Conservation (phyloP, 495 filamentous ascomycete genomes). For the Podospora pseudocomata region DNA sequence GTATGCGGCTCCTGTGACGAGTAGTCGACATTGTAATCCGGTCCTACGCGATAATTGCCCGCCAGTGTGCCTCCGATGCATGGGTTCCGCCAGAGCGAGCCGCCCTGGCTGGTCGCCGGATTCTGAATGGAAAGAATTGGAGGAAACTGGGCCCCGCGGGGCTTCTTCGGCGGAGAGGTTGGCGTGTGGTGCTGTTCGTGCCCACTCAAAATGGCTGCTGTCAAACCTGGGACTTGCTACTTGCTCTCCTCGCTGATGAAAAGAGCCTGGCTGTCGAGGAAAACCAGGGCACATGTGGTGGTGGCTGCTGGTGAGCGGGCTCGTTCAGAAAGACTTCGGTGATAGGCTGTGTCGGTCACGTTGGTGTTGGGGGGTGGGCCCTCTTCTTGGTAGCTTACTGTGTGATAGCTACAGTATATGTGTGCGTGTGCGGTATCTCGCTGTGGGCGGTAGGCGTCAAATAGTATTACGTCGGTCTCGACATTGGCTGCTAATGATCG, state of each 20-base stretch:
- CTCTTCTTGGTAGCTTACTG: slow-evolving; percentile 36
- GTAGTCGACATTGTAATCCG: slow-evolving; percentile 63
- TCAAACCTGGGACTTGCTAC: slow-evolving; percentile 10
- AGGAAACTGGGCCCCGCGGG: slow-evolving; percentile 45
- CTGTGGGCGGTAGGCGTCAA: slow-evolving; percentile 9
- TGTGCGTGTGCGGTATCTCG: slow-evolving; percentile 10
- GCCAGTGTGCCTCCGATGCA: slow-evolving; percentile 66
- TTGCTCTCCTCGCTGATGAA: slow-evolving; percentile 6
- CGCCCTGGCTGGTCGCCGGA: slow-evolving; percentile 64
- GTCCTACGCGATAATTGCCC: slow-evolving; percentile 57
- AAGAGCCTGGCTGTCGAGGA: slow-evolving; percentile 24
- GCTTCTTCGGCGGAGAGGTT: slow-evolving; percentile 31
- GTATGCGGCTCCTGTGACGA: slow-evolving; percentile 56
- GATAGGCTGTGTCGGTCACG: slow-evolving; percentile 21
- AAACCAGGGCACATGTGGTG: slow-evolving; percentile 38
- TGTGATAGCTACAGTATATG: slow-evolving; percentile 25
- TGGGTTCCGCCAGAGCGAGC: slow-evolving; percentile 69
- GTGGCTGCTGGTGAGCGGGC: slow-evolving; percentile 17
- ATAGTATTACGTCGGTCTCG: neutral
- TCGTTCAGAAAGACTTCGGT: slow-evolving; percentile 27
- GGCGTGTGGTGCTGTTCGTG: slow-evolving; percentile 15
- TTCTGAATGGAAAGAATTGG: slow-evolving; percentile 53
- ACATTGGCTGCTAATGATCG: slow-evolving; percentile 4
- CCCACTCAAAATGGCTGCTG: slow-evolving; percentile 13
- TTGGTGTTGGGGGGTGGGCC: slow-evolving; percentile 16